phyloP scores from a whole-genome alignment of 1,139 yeast genomes.

The Suzukiozyma palmioleophila region DNA sequence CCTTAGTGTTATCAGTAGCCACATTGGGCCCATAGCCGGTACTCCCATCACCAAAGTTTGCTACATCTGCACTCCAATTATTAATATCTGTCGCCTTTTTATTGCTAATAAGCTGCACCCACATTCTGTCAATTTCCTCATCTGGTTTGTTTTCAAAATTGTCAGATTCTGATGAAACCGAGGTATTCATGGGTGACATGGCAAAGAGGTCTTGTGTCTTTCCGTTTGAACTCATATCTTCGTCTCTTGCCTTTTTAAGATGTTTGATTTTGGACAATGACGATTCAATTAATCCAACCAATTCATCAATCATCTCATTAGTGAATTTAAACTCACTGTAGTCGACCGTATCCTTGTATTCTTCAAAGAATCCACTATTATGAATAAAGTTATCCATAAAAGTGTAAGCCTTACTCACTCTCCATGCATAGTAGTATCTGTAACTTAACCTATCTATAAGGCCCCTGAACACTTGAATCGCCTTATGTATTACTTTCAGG shows the following conservation, averaged over 20 bases:
- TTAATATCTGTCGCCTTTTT: conserved; percentile 1
- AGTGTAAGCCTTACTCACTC: conserved; percentile 28
- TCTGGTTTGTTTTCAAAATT: conserved; percentile 13
- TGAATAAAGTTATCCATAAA: conserved; percentile 20
- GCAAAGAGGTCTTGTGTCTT: background rate
- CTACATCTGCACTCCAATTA: background rate
- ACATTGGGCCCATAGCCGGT: background rate
- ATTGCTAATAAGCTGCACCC: conserved; percentile 25
- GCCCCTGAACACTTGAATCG: conserved; percentile 17
- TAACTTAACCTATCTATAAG: conserved; percentile 18
- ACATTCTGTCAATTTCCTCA: conserved; percentile 23
- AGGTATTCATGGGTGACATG: background rate
- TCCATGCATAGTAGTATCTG: conserved; percentile 37
- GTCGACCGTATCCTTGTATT: conserved; percentile 9
- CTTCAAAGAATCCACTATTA: conserved; percentile 18
- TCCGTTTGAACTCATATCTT: background rate
- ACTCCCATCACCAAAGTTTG: background rate
- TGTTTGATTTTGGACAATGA: conserved; percentile 12
- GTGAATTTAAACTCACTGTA: conserved; percentile 9
- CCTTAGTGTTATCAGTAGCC: background rate
- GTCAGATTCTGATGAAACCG: conserved; percentile 4
- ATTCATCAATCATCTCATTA: conserved; percentile 18
- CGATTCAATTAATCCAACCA: conserved; percentile 15
- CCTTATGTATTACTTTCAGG: conserved; percentile 7
- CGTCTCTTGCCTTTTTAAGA: conserved; percentile 2